Base-by-base conservation (phyloP, 2,329 filamentous ascomycete species). In the Hymenoscyphus repandus region DNA sequence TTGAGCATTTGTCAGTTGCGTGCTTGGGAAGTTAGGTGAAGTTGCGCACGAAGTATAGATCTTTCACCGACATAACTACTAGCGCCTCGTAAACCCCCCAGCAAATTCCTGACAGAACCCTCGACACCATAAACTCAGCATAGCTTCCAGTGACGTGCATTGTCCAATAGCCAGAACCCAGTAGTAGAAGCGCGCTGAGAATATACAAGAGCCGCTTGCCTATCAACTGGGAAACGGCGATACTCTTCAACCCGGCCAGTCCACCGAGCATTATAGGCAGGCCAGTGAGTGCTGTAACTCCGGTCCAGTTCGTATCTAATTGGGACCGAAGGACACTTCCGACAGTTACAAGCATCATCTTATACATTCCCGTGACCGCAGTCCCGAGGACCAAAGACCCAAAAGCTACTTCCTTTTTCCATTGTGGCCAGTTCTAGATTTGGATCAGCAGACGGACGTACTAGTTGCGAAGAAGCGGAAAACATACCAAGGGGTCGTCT, bases 61-160 rank as follows among this genome's bases (percentile, higher is more conserved):
- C 79, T 42, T 78, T 72, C 44, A 83, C 75, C 1, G 74, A 76
- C 1, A 70, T 72, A 31, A 75, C 64, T 30, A 79, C 68, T 36
- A 82, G 64, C 5, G 72, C 74, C 56, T 83, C 79, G 52, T 82
- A 79, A 10, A 74, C 73, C 5, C 79, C 79, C 75, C 79, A 80
- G n/a, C 75, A 79, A 0, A 82, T 49, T 1, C 78, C 78, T 59
- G 82, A 77, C 32, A 82, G 69, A 15, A 79, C 60, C 9, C 79
- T 71, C 2, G 77, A 74, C 0, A 70, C 71, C 71, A 81, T 73
- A 58, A 74, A 75, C 49, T 74, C 68, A 7, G 64, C 66, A 48
- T 73, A 76, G 54, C 64, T 71, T 43, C 62, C 61, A 6, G 61
- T 59, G 5, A 74, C 69, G 15, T 68, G 67, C 52, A 72, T 74